These are phyloP conservation scores for Clarkia xantiana DNA, from an alignment of 345 rosid species.

Conservation along the genomic window DNA sequence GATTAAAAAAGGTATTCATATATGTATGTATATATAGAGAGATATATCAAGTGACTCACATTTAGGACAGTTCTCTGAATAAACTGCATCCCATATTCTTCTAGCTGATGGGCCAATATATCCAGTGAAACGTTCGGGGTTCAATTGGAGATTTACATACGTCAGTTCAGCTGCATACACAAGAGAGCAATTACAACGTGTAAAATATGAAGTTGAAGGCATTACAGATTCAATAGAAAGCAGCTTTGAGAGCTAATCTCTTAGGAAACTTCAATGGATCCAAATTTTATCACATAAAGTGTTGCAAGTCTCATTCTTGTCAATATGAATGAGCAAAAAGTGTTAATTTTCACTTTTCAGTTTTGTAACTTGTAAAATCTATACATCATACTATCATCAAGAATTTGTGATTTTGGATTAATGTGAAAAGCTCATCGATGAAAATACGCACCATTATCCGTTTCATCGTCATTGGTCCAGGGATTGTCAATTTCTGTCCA, in stretches of 20 bases:
- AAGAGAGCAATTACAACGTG: constrained; percentile 3
- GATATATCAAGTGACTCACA: constrained; percentile 24
- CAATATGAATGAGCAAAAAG: neutral
- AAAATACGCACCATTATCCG: constrained; percentile 53
- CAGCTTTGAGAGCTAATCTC: too few species aligned
- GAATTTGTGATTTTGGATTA: neutral
- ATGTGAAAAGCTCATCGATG: neutral
- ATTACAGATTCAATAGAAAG: constrained; percentile 3
- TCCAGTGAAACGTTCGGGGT: constrained; percentile 89
- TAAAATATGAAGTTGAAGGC: constrained; percentile 2
- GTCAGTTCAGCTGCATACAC: constrained; percentile 68
- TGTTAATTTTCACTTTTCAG: too few species aligned
- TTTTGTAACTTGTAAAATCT: too few species aligned
- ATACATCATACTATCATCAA: neutral
- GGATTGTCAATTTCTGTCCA: constrained; percentile 91
- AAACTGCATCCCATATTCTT: constrained; percentile 95
- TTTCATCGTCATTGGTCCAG: constrained; percentile 94
- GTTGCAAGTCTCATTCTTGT: neutral
- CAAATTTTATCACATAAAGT: too few species aligned
- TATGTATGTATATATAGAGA: neutral
- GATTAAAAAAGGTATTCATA: too few species aligned
- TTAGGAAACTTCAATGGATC: too few species aligned
- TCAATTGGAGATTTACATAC: constrained; percentile 77
- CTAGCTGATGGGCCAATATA: constrained; percentile 80
- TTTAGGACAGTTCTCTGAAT: constrained; percentile 84